Evolutionary conservation across 129 eudicot species (phyloP).

Genomic region (Saposhnikovia divaricata): DNA sequence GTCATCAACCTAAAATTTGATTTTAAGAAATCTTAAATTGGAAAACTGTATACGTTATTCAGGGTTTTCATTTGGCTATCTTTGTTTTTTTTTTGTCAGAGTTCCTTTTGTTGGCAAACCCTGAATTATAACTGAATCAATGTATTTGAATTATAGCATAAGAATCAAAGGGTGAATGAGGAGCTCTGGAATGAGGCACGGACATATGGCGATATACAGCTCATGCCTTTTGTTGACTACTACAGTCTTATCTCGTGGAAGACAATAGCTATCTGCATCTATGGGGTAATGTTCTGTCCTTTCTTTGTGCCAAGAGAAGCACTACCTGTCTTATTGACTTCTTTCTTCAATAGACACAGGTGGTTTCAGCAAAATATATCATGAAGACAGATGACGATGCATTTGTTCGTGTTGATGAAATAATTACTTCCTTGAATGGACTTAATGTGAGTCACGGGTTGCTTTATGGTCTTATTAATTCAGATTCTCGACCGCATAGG

Average conservation of each 20-base stretch:
- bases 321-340: constrained; percentile 17
- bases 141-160: constrained; percentile 46
- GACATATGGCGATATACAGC: constrained; percentile 77
- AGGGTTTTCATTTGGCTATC: not conserved
- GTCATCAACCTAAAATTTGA: not conserved
- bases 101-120: not conserved
- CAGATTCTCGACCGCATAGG: constrained; percentile 85
- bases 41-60: not conserved
- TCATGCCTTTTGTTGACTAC: constrained; percentile 95
- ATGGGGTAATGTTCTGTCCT: constrained; percentile 55
- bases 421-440: constrained; percentile 53
- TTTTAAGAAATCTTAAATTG: not conserved
- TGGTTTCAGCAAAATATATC: constrained; percentile 71
- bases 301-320: constrained; percentile 7
- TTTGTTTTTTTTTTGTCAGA: not conserved
- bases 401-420: constrained; percentile 92
- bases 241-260: constrained; percentile 93
- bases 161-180: constrained; percentile 84
- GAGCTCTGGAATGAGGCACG: constrained; percentile 94
- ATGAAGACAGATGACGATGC: constrained; percentile 99
- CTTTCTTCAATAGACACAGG: constrained; percentile 60
- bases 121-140: not conserved
- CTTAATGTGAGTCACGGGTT: constrained; percentile 54
- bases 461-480: constrained; percentile 79
- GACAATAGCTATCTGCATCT: constrained; percentile 86